Evolutionary conservation across 768 basidiomycete genomes (phyloP).

Genomic region (Cystofilobasidium macerans): DNA sequence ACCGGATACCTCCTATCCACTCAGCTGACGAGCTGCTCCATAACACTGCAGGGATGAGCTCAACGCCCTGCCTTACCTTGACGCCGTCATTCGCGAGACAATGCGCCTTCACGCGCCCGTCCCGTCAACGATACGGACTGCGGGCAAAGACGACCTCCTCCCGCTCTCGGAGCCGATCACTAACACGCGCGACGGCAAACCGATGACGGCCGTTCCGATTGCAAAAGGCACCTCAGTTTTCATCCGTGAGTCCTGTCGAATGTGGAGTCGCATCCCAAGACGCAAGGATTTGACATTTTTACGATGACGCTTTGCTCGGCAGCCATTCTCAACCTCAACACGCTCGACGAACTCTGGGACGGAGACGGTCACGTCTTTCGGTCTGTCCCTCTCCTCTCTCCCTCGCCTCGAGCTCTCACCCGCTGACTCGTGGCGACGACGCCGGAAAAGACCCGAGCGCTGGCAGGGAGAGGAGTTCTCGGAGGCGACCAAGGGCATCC

Average conservation of each 20-base stretch:
- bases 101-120: conserved; percentile 11
- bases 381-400: conserved; percentile 19
- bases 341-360: conserved; percentile 34
- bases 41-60: conserved; percentile 2
- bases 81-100: conserved; percentile 12
- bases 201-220: conserved; percentile 33
- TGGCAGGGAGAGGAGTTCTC: conserved; percentile 21
- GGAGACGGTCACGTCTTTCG: conserved; percentile 34
- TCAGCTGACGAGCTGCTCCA: neutral
- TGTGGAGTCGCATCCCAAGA: neutral
- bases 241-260: conserved; percentile 33
- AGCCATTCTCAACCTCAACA: conserved; percentile 38
- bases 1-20: neutral
- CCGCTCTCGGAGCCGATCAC: conserved; percentile 13
- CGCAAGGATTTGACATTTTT: too few species aligned
- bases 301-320: neutral
- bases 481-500: conserved; percentile 28
- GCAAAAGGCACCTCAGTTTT: conserved; percentile 34
- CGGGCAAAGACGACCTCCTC: conserved; percentile 12
- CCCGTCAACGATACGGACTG: conserved; percentile 7
- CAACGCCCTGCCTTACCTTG: conserved; percentile 17
- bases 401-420: conserved; percentile 4
- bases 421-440: too few species aligned
- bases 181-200: conserved; percentile 15
- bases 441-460: conserved; percentile 29